A percentile compares a stretch with the other conserved stretches of the same genome.
These are phyloP conservation scores for Solanum boliviense DNA, from an alignment of 257 asterid genomes.

Conservation along the genomic window DNA sequence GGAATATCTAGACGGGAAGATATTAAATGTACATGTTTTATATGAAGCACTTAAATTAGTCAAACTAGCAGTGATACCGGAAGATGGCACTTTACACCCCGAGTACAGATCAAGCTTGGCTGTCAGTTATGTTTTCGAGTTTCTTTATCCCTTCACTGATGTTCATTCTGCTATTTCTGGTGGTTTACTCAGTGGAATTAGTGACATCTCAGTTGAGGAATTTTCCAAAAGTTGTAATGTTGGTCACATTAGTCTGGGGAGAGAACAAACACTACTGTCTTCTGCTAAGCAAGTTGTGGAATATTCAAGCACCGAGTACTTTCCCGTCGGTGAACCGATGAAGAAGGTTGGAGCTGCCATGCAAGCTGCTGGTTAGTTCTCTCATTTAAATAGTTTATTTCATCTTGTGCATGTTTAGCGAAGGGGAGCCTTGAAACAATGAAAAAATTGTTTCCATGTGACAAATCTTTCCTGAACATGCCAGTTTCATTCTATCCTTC, in stretches of 20 bases:
- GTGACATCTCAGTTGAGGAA: not conserved
- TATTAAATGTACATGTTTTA: constrained; percentile 16
- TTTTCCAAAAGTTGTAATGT: not conserved
- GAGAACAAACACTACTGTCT: constrained; percentile 19
- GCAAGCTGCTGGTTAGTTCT: constrained; percentile 26
- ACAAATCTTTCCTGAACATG: not conserved
- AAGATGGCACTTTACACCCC: constrained; percentile 40
- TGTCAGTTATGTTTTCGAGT: constrained; percentile 43
- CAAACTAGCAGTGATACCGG: constrained; percentile 27
- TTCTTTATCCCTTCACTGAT: constrained; percentile 22
- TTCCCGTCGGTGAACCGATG: constrained; percentile 69
- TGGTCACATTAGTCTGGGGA: not conserved
- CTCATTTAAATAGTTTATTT: not conserved
- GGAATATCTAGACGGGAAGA: constrained; percentile 32
- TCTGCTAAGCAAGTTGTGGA: constrained; percentile 49
- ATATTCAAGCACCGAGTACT: constrained; percentile 27
- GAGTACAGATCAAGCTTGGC: constrained; percentile 54
- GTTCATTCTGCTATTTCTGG: not conserved
- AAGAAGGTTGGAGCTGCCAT: constrained; percentile 44
- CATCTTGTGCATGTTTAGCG: not conserved
- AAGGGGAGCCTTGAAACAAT: not conserved
- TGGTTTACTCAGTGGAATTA: constrained; percentile 6
- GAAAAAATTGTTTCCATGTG: not conserved
- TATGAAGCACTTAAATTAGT: constrained; percentile 37
- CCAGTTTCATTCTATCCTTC: not conserved